Evolutionary conservation across 2,329 filamentous ascomycete species (phyloP), one percentile per base, ranked within the genome.

Genomic region (Aspergillus latus): DNA sequence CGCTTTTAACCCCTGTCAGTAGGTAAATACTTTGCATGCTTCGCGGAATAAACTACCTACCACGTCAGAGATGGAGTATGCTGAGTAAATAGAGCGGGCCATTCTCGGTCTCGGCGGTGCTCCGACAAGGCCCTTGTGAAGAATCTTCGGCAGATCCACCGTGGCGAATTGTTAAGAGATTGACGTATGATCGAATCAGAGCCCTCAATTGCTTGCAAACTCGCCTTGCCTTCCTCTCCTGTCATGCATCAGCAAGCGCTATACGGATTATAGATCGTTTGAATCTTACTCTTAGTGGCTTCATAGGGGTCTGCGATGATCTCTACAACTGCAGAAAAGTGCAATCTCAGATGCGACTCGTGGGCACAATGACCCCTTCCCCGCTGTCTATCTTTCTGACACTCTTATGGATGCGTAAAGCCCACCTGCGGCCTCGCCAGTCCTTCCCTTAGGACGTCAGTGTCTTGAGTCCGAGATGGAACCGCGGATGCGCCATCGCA

Each of bases 401-500:
- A 13, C 34, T 37, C 8, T 37, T 9, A 13, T 37, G 34, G 13
- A 45, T 26, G 6, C 15, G 42, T 34, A 6, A 21, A 45, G 13
- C 8, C 21, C 21, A 21, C 21, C 21, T 21, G 21, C 21, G 21
- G 40, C 42, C n/a, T 45, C 42, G 42, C 29, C 16, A 37, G 10
- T 45, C 42, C 42, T 52, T 46, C n/a, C 50, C 40, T 37, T 16
- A 21, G n/a, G 32, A 34, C 34, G 21, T 29, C 21, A 28, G 28
- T 11, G 43, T 40, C 9, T 36, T 21, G 21, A 21, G 49, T 13
- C 32, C 26, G 15, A 36, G 43, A 6, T 28, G 28, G 46, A 54
- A 58, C 56, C 56, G 39, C 50, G 56, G 56, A 58, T 48, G 56
- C 43, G 43, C 43, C 43, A 46, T 30, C 43, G 43, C 11, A 37